A percentile compares a stretch with the other conserved stretches of the same genome.
Conservation (phyloP, 768 basidiomycete genomes). For the Calvatia gigantea region DNA sequence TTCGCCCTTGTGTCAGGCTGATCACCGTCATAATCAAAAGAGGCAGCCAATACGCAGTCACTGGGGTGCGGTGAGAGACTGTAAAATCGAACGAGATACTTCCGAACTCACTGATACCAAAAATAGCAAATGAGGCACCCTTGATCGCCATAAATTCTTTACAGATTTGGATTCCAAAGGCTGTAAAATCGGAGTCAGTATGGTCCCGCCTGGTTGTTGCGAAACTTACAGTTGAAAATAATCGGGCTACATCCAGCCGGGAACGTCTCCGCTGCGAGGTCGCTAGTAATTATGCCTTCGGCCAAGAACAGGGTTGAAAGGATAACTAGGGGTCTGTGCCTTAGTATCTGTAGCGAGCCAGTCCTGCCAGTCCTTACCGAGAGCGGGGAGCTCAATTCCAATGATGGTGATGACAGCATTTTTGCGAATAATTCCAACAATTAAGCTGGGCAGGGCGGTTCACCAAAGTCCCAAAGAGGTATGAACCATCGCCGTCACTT, state of each 20-base stretch:
- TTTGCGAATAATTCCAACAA: background rate
- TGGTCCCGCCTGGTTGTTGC: background rate
- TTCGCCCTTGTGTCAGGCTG: constrained; percentile 1
- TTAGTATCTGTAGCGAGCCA: background rate
- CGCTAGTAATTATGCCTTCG: background rate
- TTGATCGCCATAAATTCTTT: background rate
- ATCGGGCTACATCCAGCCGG: background rate
- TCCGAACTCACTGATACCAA: background rate
- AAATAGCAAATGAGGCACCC: background rate
- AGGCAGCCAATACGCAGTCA: constrained; percentile 1
- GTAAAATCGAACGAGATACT: background rate
- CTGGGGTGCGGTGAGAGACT: background rate
- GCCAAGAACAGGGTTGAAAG: background rate
- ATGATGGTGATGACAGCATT: background rate
- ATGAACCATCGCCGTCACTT: background rate
- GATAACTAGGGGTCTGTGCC: background rate
- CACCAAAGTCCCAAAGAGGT: background rate
- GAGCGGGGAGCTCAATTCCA: background rate
- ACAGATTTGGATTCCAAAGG: background rate
- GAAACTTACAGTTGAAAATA: background rate
- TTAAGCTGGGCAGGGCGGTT: background rate
- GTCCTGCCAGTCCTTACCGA: background rate
- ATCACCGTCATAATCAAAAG: background rate
- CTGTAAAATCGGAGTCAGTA: background rate
- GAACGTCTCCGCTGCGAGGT: background rate